Evolutionary conservation across 2,329 filamentous ascomycete species (phyloP), one percentile per base, ranked within the genome.

Genomic region (Sphaerulina populicola): DNA sequence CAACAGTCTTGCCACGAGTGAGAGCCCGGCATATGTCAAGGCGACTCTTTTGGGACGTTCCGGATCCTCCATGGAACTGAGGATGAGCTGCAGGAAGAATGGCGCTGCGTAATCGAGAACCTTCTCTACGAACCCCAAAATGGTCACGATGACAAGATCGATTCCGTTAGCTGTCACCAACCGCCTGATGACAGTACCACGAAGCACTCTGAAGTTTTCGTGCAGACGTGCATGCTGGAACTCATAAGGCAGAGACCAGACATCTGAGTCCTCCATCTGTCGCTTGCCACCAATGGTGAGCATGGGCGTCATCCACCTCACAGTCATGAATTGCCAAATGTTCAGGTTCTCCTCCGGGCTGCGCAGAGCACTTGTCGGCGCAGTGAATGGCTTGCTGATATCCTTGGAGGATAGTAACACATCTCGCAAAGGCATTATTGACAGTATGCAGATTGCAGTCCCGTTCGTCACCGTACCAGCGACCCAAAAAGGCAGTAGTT

Each of bases 141-240:
- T 54, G 0, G 80, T 81, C 1, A 85, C 79, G 38, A 90, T 82
- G 29, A 84, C 68, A 9, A 94, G 69, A 67, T 95, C 89, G 18
- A 90, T 73, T 0, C 84, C 85, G 63, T 95, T 95, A 3, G 88
- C 89, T 43, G 77, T 72, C 29, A 91, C 64, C 0, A 94, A 69
- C 4, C 87, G 79, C 18, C 70, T 72, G 2, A 91, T 75, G 1
- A 95, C 82, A 0, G 83, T 84, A 0, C 89, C 89, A 39, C 74
- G 72, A 8, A 94, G 74, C 42, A 82, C 79, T 39, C 84, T 78
- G 60, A 95, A 95, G 3, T 80, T 77, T 39, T 81, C 75, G 64
- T 94, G 87, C 0, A 95, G 74, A 1, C 81, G 75, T 31, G 72
- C 76, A 65, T 95, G 89, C 61, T 94, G 88, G 56, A 91, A 94